Percentiles rank a stretch among this genome's conserved stretches.
Conservation (phyloP, 768 basidiomycete species). For the Phaeolepiota aurea region DNA sequence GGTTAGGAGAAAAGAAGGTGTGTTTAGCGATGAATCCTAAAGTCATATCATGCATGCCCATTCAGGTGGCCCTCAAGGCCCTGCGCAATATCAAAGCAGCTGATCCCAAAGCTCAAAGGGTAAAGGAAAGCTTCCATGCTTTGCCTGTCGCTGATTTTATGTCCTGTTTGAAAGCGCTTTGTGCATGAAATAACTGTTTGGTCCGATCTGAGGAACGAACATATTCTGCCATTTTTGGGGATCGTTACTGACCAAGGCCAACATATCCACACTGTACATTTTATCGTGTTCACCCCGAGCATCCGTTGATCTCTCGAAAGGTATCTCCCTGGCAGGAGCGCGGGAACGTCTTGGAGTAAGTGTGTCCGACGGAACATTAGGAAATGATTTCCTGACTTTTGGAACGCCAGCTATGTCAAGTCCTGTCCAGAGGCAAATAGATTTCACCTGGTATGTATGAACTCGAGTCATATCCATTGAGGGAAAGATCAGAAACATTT, state of each 20-base stretch:
- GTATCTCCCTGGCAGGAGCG: slow-evolving; percentile 59
- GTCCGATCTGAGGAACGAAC: slow-evolving; percentile 40
- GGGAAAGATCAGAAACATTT: no score
- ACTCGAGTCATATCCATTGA: no score
- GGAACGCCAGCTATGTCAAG: slow-evolving; percentile 5
- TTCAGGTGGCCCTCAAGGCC: slow-evolving; percentile 51
- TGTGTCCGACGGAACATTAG: neutral
- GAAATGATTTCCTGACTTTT: neutral
- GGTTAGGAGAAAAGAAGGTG: slow-evolving; percentile 48
- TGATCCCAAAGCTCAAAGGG: slow-evolving; percentile 33
- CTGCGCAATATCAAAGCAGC: slow-evolving; percentile 36
- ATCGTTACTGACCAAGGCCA: slow-evolving; percentile 45
- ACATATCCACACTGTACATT: slow-evolving; percentile 39
- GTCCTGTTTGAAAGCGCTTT: slow-evolving; percentile 35
- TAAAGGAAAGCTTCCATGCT: slow-evolving; percentile 13
- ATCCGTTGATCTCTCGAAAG: no score
- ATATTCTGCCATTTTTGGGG: slow-evolving; percentile 49
- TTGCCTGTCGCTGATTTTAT: neutral
- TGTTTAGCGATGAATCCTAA: neutral
- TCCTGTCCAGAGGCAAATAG: neutral
- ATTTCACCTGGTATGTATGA: neutral
- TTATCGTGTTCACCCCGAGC: no score
- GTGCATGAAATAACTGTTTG: slow-evolving; percentile 49
- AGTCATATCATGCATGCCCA: neutral
- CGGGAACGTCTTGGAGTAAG: slow-evolving; percentile 46